phyloP scores from a whole-genome alignment of 2,329 filamentous ascomycete species.

The Cucurbitaria berberidis region DNA sequence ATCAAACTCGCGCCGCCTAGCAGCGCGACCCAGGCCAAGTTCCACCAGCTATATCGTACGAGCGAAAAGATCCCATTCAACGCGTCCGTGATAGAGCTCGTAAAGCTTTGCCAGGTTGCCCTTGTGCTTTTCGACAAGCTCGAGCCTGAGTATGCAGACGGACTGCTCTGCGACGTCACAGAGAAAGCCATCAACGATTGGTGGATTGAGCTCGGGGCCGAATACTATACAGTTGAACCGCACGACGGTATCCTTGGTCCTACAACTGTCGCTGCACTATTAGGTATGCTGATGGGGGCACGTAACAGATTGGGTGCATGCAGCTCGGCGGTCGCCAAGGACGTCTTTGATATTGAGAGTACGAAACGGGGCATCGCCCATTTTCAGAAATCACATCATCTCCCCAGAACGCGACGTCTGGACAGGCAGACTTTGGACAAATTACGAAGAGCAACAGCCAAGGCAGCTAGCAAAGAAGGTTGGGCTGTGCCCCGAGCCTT shows the following conservation, averaged over 20 bases:
- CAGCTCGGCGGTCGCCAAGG: slow-evolving; percentile 84
- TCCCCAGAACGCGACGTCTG: slow-evolving; percentile 77
- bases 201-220: slow-evolving; percentile 93
- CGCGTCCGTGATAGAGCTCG: slow-evolving; percentile 81
- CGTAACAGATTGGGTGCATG: slow-evolving; percentile 86
- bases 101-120: slow-evolving; percentile 89
- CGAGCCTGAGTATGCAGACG: slow-evolving; percentile 87
- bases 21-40: slow-evolving; percentile 85
- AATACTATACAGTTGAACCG: slow-evolving; percentile 91
- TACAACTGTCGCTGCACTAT: slow-evolving; percentile 83
- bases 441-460: slow-evolving; percentile 83
- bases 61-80: slow-evolving; percentile 81
- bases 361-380: slow-evolving; percentile 84
- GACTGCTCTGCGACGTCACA: slow-evolving; percentile 89
- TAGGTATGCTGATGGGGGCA: slow-evolving; percentile 88
- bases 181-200: slow-evolving; percentile 90
- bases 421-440: slow-evolving; percentile 83
- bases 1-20: slow-evolving; percentile 80
- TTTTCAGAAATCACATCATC: slow-evolving; percentile 88
- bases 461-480: slow-evolving; percentile 84
- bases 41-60: slow-evolving; percentile 86
- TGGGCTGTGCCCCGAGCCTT: slow-evolving; percentile 94
- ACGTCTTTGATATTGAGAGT: slow-evolving; percentile 83
- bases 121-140: slow-evolving; percentile 87
- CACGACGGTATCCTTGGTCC: slow-evolving; percentile 91